Evolutionary conservation across 176 grass and related monocot genomes (phyloP).

Genomic region (Oryza coarctata): DNA sequence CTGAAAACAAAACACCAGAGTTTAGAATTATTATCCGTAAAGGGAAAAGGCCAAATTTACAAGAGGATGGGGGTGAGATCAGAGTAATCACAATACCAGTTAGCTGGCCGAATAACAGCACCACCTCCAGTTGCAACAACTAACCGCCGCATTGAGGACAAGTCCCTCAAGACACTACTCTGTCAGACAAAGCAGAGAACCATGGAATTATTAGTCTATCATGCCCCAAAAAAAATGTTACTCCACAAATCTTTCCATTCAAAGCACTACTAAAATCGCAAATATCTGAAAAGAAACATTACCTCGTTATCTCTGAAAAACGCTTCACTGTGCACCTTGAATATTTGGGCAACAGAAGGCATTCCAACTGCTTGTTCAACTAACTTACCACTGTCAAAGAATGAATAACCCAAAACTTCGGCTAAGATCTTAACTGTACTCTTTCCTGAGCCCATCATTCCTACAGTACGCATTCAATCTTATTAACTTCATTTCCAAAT

Average conservation of each 20-base stretch:
- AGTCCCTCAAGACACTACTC: conserved; percentile 70
- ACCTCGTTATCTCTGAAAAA: conserved; percentile 91
- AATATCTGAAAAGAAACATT: neutral
- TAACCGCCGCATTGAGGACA: conserved; percentile 73
- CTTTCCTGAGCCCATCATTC: conserved; percentile 98
- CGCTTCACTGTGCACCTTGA: conserved; percentile 74
- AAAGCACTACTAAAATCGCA: neutral
- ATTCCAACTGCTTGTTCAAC: conserved; percentile 82
- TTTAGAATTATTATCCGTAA: conserved; percentile 7
- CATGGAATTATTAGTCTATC: conserved; percentile 5
- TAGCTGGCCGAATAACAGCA: conserved; percentile 69
- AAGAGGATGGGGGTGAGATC: neutral
- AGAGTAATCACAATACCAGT: conserved; percentile 47
- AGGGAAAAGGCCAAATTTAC: neutral
- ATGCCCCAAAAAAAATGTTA: neutral
- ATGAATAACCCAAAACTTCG: conserved; percentile 86
- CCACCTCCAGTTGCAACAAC: conserved; percentile 85
- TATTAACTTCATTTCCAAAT: conserved; percentile 21
- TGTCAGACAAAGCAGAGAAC: conserved; percentile 12
- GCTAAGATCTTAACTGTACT: conserved; percentile 86
- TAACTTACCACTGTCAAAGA: conserved; percentile 93
- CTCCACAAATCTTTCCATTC: neutral
- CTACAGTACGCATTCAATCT: conserved; percentile 30
- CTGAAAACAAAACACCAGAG: conserved; percentile 24
- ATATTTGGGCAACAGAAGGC: conserved; percentile 86